Percentiles rank a stretch among this genome's conserved stretches.
Evolutionary conservation across 2,329 filamentous ascomycete species (phyloP).

Genomic region (Verticillium alfalfae): DNA sequence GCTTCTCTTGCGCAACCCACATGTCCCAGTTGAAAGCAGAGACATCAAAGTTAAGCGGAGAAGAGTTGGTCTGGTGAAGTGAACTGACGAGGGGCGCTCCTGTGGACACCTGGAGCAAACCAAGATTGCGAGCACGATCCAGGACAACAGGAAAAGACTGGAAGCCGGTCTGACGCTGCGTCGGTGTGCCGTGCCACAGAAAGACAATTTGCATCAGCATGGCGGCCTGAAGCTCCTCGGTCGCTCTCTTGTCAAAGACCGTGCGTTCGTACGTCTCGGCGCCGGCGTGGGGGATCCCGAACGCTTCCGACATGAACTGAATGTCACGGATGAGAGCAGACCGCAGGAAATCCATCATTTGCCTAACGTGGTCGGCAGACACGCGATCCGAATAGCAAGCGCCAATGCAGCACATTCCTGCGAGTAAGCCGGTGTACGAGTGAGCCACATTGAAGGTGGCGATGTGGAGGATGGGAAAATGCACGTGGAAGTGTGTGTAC

Average conservation of each 20-base stretch:
- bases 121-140: slow-evolving; percentile 49
- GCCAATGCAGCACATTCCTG: slow-evolving; percentile 67
- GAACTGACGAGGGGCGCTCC: slow-evolving; percentile 47
- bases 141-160: slow-evolving; percentile 53
- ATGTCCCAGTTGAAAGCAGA: slow-evolving; percentile 57
- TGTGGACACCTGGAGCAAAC: slow-evolving; percentile 49
- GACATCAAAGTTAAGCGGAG: slow-evolving; percentile 37
- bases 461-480: slow-evolving; percentile 69
- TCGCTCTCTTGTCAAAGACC: slow-evolving; percentile 6
- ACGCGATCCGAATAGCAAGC: slow-evolving; percentile 68
- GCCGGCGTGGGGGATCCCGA: slow-evolving; percentile 15
- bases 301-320: slow-evolving; percentile 32
- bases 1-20: slow-evolving; percentile 69
- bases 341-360: slow-evolving; percentile 61
- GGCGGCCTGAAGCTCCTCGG: slow-evolving; percentile 63
- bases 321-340: slow-evolving; percentile 52
- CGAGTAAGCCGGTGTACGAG: slow-evolving; percentile 60
- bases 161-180: slow-evolving; percentile 59
- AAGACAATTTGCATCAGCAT: slow-evolving; percentile 57
- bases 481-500: slow-evolving; percentile 67
- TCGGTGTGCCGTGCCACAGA: slow-evolving; percentile 64
- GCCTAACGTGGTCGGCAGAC: slow-evolving; percentile 54
- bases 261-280: neutral
- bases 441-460: slow-evolving; percentile 64
- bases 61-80: slow-evolving; percentile 52